Base-by-base conservation (phyloP, 1,284 basidiomycete species). In the Xerocomus amazonicus region DNA sequence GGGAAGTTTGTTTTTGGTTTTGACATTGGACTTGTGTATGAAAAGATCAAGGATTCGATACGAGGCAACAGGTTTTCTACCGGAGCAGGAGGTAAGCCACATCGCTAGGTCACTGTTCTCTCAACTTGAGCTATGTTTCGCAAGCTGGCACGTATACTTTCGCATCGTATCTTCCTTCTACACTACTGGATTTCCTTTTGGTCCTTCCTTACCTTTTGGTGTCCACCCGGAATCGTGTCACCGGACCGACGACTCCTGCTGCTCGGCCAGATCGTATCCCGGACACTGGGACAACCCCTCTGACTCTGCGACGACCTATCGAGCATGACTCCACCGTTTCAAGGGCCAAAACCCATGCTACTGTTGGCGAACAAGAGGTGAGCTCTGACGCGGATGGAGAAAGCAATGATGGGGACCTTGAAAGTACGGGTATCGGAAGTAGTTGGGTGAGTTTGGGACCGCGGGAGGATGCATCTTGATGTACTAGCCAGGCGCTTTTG, bases 81-180 rank as follows among this genome's bases (percentile, higher is more conserved):
- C 45, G 88, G 87, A 53, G 83, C 87, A 47, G 87, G 87, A 66
- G 86, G 86, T 89, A 58, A 59, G 77, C 67, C 14, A 2, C n/a
- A 31, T 37, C 31, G 17, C 16, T 41, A 13, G 47, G 36, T 40
- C 5, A 1, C n/a, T 19, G 23, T 49, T 43, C 19, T 9, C 10
- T 37, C n/a, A 53, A 39, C 39, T 52, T 50, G 54, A 44, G 14
- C 8, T 38, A 37, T 43, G 23, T 9, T 42, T 59, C 19, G 38
- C 16, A 53, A 87, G 86, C 85, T 9, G 68, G 72, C 37, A 87
- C 85, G 7, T 89, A 89, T 55, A 72, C 73, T 45, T 43, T 81
- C 29, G 87, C 86, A 2, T 87, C 87, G 0, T 72, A 78, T 54
- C 76, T 90, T 39, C 87, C 87, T n/a, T 67, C 78, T 9, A 57